phyloP scores from a whole-genome alignment of 345 rosid genomes.

The Nephelium lappaceum region DNA sequence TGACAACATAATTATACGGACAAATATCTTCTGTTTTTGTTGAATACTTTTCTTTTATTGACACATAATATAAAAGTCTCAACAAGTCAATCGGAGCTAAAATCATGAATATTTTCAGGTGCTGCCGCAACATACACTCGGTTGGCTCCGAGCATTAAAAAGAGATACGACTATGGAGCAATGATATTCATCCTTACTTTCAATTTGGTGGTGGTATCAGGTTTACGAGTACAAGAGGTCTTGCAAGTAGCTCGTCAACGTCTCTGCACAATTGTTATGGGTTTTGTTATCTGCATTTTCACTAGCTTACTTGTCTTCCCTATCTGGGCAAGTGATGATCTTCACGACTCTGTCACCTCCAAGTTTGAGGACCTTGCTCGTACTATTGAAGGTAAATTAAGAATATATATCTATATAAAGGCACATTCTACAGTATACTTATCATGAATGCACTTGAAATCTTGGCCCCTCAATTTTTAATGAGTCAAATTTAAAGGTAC shows the following conservation, averaged over 20 bases:
- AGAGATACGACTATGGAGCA: conserved; percentile 66
- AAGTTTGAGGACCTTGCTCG: conserved; percentile 57
- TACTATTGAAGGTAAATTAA: conserved; percentile 64
- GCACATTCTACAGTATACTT: too few relatives aligned
- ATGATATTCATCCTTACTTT: conserved; percentile 86
- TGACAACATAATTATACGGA: too few relatives aligned
- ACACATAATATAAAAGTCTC: too few relatives aligned
- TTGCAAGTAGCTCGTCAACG: conserved; percentile 63
- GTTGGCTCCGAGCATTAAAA: conserved; percentile 58
- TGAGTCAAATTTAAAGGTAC: too few relatives aligned
- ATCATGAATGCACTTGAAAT: too few relatives aligned
- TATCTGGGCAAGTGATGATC: conserved; percentile 89
- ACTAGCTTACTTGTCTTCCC: conserved; percentile 66
- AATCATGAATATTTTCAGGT: conserved; percentile 35
- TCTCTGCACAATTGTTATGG: conserved; percentile 64
- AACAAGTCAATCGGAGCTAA: too few relatives aligned
- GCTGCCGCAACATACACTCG: conserved; percentile 71
- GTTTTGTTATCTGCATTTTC: conserved; percentile 62
- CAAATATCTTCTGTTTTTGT: too few relatives aligned
- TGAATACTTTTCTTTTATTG: too few relatives aligned
- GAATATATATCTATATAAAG: too few relatives aligned
- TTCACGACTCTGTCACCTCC: conserved; percentile 61
- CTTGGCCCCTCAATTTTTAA: too few relatives aligned
- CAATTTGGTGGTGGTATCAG: conserved; percentile 70
- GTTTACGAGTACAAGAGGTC: conserved; percentile 54